Evolutionary conservation across 192 early-diverging fungal species (phyloP), one percentile per base, ranked within the genome.

Genomic region (Coemansia javaensis): DNA sequence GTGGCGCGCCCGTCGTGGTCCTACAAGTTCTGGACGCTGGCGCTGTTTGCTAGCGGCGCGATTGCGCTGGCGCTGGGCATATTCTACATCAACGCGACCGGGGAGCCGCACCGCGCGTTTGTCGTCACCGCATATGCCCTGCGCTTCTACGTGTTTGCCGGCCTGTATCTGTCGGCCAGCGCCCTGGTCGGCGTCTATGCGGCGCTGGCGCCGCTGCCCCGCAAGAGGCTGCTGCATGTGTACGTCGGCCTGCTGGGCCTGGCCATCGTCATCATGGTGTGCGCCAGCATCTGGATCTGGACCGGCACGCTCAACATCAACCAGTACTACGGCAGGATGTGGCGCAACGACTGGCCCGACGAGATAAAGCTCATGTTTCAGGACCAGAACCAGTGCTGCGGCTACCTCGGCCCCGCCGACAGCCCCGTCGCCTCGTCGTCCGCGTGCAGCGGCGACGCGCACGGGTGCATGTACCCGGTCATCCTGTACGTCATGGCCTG

Each of bases 301-400:
- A 63, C 56, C 4, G 40, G 59, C 28, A 70, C 67, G 7, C 32
- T 70, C 2, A 54, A 70, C 43, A 70, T 70, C 21, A 31, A 63
- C 32, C 48, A 32, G 23, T 31, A 43, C 3, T 59, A 59, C 17
- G 43, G 55, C 15, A 17, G 51, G 13, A 42, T 46, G 41, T 70
- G 67, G 67, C 40, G 55, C 15, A 30, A 45, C 31, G 37, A 45
- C 5, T 70, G 59, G 67, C 43, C 59, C 0, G 55, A 55, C 34
- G 42, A 47, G 23, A 46, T 70, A 16, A 70, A 63, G 43, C 50
- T 48, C 13, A 44, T 40, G 27, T 54, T 70, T 41, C 50, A 70
- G 42, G 50, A 59, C 16, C 42, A 56, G 7, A 17, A 41, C 14
- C 27, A 15, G 18, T 70, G 67, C 47, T 70, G 67, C 25, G 67